Evolutionary conservation across 1,284 basidiomycete species (phyloP).

Genomic region (Irpex sp.): DNA sequence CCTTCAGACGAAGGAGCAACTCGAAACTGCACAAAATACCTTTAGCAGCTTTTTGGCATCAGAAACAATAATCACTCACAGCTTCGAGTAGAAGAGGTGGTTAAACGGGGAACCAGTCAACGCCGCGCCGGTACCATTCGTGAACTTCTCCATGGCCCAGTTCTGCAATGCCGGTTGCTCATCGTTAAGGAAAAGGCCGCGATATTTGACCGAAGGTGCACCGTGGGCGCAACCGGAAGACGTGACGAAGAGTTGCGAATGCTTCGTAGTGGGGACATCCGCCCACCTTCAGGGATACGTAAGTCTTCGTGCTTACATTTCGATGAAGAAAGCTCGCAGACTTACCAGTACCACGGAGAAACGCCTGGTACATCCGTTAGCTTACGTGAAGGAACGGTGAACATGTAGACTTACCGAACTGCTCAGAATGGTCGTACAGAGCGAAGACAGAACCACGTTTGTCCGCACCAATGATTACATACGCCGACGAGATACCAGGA

Average conservation of each 20-base stretch:
- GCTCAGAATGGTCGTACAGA: constrained; percentile 67
- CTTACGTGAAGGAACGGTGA: neutral
- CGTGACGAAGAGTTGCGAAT: constrained; percentile 44
- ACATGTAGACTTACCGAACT: constrained; percentile 46
- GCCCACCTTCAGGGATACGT: constrained; percentile 45
- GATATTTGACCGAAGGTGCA: constrained; percentile 63
- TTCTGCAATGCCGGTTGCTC: constrained; percentile 34
- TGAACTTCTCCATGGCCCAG: constrained; percentile 63
- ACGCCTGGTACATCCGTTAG: constrained; percentile 34
- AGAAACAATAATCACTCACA: constrained; percentile 33
- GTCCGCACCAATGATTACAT: constrained; percentile 63
- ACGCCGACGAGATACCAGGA: constrained; percentile 51
- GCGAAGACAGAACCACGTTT: constrained; percentile 64
- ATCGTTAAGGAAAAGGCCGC: constrained; percentile 54
- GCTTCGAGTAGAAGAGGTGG: constrained; percentile 55
- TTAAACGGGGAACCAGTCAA: constrained; percentile 54
- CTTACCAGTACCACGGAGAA: constrained; percentile 61
- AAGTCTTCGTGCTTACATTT: neutral
- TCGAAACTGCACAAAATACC: constrained; percentile 42
- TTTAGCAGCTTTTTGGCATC: constrained; percentile 1
- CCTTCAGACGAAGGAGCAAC: constrained; percentile 61
- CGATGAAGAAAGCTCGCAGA: neutral
- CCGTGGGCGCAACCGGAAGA: constrained; percentile 57
- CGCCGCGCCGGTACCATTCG: constrained; percentile 52
- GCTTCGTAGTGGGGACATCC: constrained; percentile 54